Conservation (phyloP, 768 basidiomycete genomes). For the Lactarius tabidus region DNA sequence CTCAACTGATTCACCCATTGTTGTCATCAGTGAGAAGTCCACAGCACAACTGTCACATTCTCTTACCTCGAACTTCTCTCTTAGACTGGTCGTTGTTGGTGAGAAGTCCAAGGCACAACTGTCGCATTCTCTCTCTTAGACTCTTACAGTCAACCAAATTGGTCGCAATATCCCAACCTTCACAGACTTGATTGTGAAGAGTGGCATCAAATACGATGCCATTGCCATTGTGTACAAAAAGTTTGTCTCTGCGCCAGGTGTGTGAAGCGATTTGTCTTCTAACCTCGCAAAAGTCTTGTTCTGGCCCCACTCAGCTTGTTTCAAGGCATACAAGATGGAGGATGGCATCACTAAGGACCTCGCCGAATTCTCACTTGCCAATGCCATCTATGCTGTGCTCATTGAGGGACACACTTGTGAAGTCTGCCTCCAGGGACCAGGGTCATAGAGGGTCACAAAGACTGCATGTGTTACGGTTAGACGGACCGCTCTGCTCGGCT, state of each 20-base stretch:
- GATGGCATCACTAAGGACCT: conserved; percentile 93
- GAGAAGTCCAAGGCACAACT: too few species aligned
- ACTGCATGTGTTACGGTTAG: too few species aligned
- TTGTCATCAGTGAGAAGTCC: conserved; percentile 95
- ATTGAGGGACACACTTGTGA: conserved; percentile 96
- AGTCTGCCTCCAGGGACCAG: too few species aligned
- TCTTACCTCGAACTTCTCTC: conserved; percentile 57
- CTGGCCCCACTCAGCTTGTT: conserved; percentile 53
- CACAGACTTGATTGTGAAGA: conserved; percentile 85
- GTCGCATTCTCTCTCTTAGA: too few species aligned
- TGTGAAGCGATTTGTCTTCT: conserved; percentile 37
- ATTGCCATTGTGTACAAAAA: conserved; percentile 78
- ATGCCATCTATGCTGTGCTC: conserved; percentile 91
- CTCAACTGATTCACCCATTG: conserved; percentile 61
- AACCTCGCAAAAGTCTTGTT: background rate
- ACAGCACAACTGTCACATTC: conserved; percentile 83
- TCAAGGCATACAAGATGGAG: conserved; percentile 96
- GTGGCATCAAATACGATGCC: conserved; percentile 81
- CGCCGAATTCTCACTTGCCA: conserved; percentile 93
- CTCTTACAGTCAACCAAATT: conserved; percentile 98
- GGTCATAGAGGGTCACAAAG: too few species aligned
- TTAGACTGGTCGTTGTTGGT: too few species aligned
- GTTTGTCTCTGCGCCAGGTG: conserved; percentile 82
- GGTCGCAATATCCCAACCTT: conserved; percentile 97
- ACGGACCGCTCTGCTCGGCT: too few species aligned